A percentile compares a stretch with the other conserved stretches of the same genome.
phyloP scores from a whole-genome alignment of 306 rosid genomes.

The Medicago truncatula region DNA sequence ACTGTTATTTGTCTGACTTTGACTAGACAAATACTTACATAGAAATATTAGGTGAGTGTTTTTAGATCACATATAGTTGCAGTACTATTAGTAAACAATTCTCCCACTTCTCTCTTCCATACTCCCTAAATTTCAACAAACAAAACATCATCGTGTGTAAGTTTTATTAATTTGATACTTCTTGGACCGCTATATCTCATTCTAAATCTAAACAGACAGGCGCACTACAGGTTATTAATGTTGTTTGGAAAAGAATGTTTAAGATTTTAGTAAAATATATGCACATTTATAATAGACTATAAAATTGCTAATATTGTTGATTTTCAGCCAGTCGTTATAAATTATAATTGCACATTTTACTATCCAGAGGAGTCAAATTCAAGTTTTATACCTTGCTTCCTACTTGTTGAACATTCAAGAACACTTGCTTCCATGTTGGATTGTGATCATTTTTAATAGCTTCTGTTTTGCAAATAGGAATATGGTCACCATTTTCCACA shows the following conservation, averaged over 20 bases:
- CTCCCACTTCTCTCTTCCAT: slow-evolving; percentile 17
- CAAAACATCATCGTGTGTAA: slow-evolving; percentile 25
- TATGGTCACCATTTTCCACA: slow-evolving; percentile 68
- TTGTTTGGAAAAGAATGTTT: not conserved
- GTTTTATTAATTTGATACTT: not conserved
- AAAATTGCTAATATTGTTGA: not conserved
- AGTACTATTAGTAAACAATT: slow-evolving; percentile 28
- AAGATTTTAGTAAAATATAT: slow-evolving; percentile 2
- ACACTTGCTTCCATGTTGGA: slow-evolving; percentile 86
- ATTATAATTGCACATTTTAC: not conserved
- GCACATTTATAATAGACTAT: slow-evolving; percentile 8
- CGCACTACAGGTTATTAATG: not conserved
- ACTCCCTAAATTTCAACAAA: slow-evolving; percentile 20
- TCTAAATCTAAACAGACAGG: not conserved
- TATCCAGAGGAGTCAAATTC: not conserved
- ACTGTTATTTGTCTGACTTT: not conserved
- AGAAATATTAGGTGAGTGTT: slow-evolving; percentile 13
- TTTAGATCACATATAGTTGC: slow-evolving; percentile 21
- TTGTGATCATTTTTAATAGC: slow-evolving; percentile 85
- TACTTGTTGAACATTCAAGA: slow-evolving; percentile 88
- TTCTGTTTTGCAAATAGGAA: slow-evolving; percentile 96
- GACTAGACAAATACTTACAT: not conserved
- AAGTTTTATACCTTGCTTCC: slow-evolving; percentile 86
- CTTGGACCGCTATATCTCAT: too few species aligned
- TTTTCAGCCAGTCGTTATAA: slow-evolving; percentile 7